Base-by-base conservation (phyloP, 208 protist species). In the Crithidia brevicula region DNA sequence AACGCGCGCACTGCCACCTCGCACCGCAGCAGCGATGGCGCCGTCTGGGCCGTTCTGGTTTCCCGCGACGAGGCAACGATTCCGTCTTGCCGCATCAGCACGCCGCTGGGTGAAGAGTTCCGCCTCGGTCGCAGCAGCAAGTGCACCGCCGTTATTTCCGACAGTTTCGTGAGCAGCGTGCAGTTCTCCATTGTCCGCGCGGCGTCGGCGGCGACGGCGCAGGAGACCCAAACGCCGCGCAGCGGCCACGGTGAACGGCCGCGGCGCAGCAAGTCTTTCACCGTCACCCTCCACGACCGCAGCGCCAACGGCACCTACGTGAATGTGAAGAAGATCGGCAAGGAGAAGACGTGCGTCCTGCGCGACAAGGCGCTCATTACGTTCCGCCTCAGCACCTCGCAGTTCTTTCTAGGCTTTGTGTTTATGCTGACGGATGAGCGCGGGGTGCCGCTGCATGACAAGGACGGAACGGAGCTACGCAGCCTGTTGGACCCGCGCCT, bases 251-350 rank as follows among this genome's bases (percentile, higher is more conserved):
- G 64, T 6, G 64, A 77, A 15, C 62, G 64, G 9, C 28, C 64
- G 16, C 70, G 56, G 20, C 63, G 73, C 27, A 57, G 28, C 60
- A 72, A 67, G 25, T 4, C 56, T 20, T 81, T 77, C 46, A 71
- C 74, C 11, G 68, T 91, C 9, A 81, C 66, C 16, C 68, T 96
- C 9, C 62, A 77, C 40, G 92, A 96, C 70, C 63, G 71, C 50
- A 96, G 92, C 59, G 85, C 78, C 20, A 94, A 96, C 75, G 92
- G 92, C 28, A 96, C 92, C 23, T 94, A 91, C 60, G 92, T 96
- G 10, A 95, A 96, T 67, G 88, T 93, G 33, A 93, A 93, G 73
- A 83, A 86, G 51, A 77, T 96, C 42, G 88, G 89, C 25, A 94
- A 93, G 57, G 89, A 87, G 36, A 86, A 82, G 63, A 81, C 57